Conservation (phyloP, 2,329 filamentous ascomycete genomes). For the Ophiocordyceps australis region DNA sequence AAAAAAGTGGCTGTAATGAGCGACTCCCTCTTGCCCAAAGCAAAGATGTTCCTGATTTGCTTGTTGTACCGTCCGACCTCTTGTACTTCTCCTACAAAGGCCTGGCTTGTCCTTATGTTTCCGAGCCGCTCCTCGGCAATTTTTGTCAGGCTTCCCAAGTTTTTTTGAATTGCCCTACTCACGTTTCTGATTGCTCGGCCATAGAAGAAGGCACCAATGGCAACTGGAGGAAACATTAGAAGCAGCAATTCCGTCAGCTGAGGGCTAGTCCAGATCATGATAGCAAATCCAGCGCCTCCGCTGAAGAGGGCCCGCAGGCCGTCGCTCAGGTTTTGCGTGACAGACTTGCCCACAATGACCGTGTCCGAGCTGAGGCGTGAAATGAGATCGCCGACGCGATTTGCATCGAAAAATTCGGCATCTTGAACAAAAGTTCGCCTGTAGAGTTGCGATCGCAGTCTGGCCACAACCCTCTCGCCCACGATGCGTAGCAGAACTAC, state of each 20-base stretch:
- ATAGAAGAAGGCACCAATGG: constrained; percentile 79
- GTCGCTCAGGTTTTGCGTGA: constrained; percentile 94
- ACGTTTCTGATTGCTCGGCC: constrained; percentile 77
- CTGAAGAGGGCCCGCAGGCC: constrained; percentile 84
- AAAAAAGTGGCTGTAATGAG: constrained; percentile 87
- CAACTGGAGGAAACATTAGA: constrained; percentile 80
- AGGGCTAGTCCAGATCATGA: constrained; percentile 93
- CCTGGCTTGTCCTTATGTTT: constrained; percentile 91
- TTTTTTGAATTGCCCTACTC: constrained; percentile 85
- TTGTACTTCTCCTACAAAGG: constrained; percentile 82
- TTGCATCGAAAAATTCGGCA: constrained; percentile 97
- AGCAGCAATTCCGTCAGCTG: constrained; percentile 76
- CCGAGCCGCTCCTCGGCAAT: constrained; percentile 96
- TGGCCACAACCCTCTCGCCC: constrained; percentile 83
- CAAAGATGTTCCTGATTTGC: constrained; percentile 83
- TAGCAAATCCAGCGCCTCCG: constrained; percentile 69
- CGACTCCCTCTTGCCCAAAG: constrained; percentile 72
- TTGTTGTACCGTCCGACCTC: constrained; percentile 84
- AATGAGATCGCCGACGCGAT: constrained; percentile 89
- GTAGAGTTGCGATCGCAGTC: constrained; percentile 78
- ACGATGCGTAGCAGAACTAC: constrained; percentile 89
- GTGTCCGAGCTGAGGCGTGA: constrained; percentile 91
- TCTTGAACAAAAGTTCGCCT: constrained; percentile 90
- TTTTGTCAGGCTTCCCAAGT: constrained; percentile 81
- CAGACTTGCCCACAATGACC: constrained; percentile 94